Conservation (phyloP, 2,329 filamentous ascomycete species). For the Aspergillus versicolor region DNA sequence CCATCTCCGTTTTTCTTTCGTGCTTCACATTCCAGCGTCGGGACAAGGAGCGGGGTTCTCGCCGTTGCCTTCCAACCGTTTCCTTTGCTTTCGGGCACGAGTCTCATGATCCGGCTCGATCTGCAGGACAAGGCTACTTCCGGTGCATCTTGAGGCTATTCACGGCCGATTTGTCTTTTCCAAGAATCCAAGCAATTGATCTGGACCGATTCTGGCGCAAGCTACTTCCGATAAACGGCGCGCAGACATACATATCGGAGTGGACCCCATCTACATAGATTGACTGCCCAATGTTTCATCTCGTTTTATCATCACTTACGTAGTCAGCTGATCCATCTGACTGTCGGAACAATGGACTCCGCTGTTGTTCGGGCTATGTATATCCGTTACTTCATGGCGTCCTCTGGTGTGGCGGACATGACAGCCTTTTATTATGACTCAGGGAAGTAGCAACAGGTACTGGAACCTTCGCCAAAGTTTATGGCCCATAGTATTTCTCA, state of each 20-base stretch:
- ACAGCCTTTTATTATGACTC: background rate
- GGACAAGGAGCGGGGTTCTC: constrained; percentile 15
- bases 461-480: too few relatives aligned
- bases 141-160: background rate
- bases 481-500: too few relatives aligned
- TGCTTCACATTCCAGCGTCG: constrained; percentile 20
- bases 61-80: constrained; percentile 18
- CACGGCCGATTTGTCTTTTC: constrained; percentile 12
- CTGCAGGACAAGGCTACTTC: constrained; percentile 8
- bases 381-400: too few relatives aligned
- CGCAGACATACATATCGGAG: background rate
- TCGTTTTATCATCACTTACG: background rate
- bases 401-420: background rate
- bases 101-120: background rate
- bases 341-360: too few relatives aligned
- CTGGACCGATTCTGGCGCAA: background rate
- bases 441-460: background rate
- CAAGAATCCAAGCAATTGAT: background rate
- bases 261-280: background rate
- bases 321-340: background rate
- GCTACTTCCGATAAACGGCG: background rate
- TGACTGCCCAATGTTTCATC: background rate
- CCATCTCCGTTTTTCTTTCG: constrained; percentile 29
- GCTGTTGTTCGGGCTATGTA: background rate
- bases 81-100: constrained; percentile 14